These are phyloP conservation scores for Auricularia sp. DNA, from an alignment of 768 basidiomycete genomes.

Conservation along the genomic window DNA sequence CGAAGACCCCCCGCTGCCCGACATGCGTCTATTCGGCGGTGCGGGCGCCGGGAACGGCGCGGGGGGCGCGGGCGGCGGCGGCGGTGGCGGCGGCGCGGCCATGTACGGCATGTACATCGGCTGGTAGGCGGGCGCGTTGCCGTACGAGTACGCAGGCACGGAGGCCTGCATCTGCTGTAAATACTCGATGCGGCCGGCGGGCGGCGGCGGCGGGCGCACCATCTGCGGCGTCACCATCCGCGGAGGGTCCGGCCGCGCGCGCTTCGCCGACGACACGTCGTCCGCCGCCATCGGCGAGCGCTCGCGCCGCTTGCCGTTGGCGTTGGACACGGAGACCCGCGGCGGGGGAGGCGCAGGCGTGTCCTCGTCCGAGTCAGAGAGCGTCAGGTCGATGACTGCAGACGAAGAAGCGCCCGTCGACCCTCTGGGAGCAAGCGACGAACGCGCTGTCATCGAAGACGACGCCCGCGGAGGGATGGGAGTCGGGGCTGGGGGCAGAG, in stretches of 20 bases:
- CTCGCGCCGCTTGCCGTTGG: no score
- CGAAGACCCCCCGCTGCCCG: no score
- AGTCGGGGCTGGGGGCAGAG: not conserved
- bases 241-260: constrained; percentile 7
- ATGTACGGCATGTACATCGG: not conserved
- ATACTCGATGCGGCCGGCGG: not conserved
- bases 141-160: not conserved
- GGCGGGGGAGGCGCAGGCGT: constrained; percentile 18
- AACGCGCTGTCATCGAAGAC: constrained; percentile 19
- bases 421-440: constrained; percentile 25
- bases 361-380: constrained; percentile 59
- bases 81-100: not conserved
- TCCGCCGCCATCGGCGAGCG: not conserved
- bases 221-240: constrained; percentile 1
- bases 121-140: not conserved
- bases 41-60: not conserved
- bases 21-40: not conserved
- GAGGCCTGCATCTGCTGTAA: not conserved
- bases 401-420: constrained; percentile 6
- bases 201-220: not conserved
- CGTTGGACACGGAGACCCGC: no score
- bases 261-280: not conserved
- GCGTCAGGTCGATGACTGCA: constrained; percentile 74
- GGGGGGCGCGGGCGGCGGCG: not conserved
- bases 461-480: constrained; percentile 21